These are phyloP conservation scores for Neofusicoccum parvum DNA, from an alignment of 2,329 filamentous ascomycete genomes.

Conservation along the genomic window DNA sequence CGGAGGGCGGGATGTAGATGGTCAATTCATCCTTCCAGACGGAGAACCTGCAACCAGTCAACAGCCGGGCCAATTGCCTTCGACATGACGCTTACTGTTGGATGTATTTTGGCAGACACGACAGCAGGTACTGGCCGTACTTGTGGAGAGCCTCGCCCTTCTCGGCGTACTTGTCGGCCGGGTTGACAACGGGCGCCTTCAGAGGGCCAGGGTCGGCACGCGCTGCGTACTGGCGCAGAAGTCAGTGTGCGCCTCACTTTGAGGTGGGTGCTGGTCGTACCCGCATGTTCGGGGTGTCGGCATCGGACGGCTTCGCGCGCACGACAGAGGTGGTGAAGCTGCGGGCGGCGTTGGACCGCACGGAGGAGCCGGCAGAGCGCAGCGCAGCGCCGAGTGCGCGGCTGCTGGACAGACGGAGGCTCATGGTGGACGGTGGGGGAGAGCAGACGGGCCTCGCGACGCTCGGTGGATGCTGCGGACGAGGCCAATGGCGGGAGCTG, in stretches of 20 bases:
- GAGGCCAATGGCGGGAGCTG: constrained; percentile 10
- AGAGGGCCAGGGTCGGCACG: constrained; percentile 56
- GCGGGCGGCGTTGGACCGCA: constrained; percentile 35
- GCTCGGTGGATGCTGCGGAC: constrained; percentile 25
- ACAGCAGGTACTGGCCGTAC: constrained; percentile 96
- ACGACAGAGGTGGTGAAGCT: constrained; percentile 46
- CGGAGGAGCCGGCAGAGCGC: constrained; percentile 37
- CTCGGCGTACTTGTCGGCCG: constrained; percentile 86
- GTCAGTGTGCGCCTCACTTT: constrained; percentile 26
- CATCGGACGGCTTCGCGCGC: constrained; percentile 48
- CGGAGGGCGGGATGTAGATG: constrained; percentile 86
- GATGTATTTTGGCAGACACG: constrained; percentile 94
- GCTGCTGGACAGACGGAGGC: constrained; percentile 42
- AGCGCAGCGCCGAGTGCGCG: constrained; percentile 41
- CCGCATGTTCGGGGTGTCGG: constrained; percentile 50
- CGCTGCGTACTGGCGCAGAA: constrained; percentile 42
- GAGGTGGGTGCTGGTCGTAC: constrained; percentile 28
- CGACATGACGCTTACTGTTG: constrained; percentile 64
- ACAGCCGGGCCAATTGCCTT: neutral
- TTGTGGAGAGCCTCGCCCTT: constrained; percentile 87
- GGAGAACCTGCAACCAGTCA: constrained; percentile 65
- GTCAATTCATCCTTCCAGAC: constrained; percentile 99
- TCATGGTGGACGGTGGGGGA: constrained; percentile 35
- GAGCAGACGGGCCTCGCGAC: constrained; percentile 30
- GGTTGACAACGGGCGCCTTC: constrained; percentile 81